Conservation (phyloP, 306 rosid genomes). For the Sindora glabra region DNA sequence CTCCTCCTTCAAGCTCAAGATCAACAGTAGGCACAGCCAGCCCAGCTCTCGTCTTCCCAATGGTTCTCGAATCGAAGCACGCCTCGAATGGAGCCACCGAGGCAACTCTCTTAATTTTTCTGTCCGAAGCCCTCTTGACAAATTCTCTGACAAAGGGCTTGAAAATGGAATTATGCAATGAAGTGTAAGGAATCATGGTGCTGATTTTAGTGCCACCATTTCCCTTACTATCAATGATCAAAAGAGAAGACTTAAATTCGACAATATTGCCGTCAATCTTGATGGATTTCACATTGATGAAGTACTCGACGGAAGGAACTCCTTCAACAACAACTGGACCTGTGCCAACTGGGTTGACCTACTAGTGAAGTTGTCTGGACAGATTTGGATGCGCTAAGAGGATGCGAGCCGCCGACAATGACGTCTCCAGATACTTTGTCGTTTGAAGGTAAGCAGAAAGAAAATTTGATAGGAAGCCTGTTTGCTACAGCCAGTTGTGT, state of each 20-base stretch:
- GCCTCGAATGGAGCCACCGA: conserved; percentile 28
- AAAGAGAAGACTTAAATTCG: conserved; percentile 5
- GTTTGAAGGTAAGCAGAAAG: too few relatives aligned
- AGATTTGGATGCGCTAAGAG: background rate
- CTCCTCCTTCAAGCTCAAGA: conserved; percentile 11
- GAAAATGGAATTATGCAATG: conserved; percentile 11
- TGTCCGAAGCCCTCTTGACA: conserved; percentile 8
- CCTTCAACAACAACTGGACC: background rate
- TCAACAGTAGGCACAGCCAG: conserved; percentile 26
- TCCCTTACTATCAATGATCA: conserved; percentile 6
- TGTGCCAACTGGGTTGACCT: background rate
- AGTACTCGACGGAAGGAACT: background rate
- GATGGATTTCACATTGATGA: conserved; percentile 22
- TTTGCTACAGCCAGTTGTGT: too few relatives aligned
- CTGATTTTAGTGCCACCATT: conserved; percentile 29
- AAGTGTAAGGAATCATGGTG: conserved; percentile 6
- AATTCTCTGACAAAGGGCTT: conserved; percentile 17
- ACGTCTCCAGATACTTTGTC: too few relatives aligned
- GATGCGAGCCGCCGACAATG: too few relatives aligned
- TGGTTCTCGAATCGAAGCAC: conserved; percentile 24
- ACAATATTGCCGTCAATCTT: conserved; percentile 16
- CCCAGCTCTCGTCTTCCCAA: conserved; percentile 9
- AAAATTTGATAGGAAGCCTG: too few relatives aligned
- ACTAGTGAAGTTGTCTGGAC: background rate
- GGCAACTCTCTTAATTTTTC: conserved; percentile 22